Evolutionary conservation across 139 green algal genomes (phyloP).

Genomic region (Chlamydomonas asymmetrica): DNA sequence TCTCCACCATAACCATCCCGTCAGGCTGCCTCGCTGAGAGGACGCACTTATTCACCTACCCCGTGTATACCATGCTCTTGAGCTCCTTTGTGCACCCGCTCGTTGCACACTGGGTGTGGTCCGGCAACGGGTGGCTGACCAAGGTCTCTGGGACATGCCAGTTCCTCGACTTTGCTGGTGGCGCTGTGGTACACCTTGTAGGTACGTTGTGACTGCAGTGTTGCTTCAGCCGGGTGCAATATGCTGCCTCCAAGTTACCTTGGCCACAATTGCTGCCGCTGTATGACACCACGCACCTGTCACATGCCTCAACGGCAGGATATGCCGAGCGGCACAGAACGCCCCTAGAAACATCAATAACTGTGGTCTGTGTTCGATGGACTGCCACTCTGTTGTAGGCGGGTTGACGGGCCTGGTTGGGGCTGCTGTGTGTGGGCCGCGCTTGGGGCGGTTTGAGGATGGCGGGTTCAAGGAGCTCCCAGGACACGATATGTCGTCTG

Average conservation of each 20-base stretch:
- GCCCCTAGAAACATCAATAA: no score
- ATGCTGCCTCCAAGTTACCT: no score
- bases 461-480: constrained; percentile 39
- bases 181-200: constrained; percentile 39
- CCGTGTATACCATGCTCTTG: constrained; percentile 30
- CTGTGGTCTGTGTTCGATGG: no score
- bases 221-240: no score
- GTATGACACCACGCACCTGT: no score
- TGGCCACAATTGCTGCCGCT: no score
- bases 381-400: no score
- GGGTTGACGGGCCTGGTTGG: constrained; percentile 48
- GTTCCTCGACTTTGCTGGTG: constrained; percentile 54
- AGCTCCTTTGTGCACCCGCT: constrained; percentile 33
- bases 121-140: constrained; percentile 24
- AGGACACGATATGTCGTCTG: constrained; percentile 46
- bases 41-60: constrained; percentile 40
- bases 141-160: constrained; percentile 5
- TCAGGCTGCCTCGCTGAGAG: constrained; percentile 46
- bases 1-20: constrained; percentile 41
- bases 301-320: no score
- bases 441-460: constrained; percentile 52
- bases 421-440: constrained; percentile 32
- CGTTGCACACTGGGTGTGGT: constrained; percentile 45
- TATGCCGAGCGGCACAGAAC: no score
- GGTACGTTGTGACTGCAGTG: no score